A percentile compares a stretch with the other conserved stretches of the same genome.
Conservation (phyloP, 106 monocot species). For the Alisma plantagoaquatica region DNA sequence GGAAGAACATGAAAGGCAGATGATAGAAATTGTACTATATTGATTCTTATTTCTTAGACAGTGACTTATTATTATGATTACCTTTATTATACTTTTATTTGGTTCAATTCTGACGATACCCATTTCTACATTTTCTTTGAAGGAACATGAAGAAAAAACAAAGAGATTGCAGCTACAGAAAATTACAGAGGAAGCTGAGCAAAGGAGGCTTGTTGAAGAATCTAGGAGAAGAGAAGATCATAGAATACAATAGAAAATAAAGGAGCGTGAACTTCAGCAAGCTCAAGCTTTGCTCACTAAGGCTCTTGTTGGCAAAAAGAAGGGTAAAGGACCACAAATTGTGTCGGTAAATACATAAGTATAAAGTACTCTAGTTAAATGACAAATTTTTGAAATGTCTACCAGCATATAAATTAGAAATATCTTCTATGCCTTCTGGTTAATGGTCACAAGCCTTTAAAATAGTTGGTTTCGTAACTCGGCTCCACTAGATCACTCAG, state of each 20-base stretch:
- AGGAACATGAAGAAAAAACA: conserved; percentile 92
- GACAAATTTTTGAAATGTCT: too few species aligned
- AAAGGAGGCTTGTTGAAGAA: conserved; percentile 66
- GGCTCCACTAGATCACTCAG: too few species aligned
- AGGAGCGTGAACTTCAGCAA: conserved; percentile 61
- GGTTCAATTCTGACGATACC: too few species aligned
- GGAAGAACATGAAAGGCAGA: conserved; percentile 93
- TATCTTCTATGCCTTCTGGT: too few species aligned
- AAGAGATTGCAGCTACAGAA: conserved; percentile 74
- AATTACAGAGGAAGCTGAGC: conserved; percentile 83
- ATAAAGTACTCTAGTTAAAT: too few species aligned
- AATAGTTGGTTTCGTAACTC: too few species aligned
- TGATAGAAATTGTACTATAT: conserved; percentile 73
- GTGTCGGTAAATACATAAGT: conserved; percentile 86
- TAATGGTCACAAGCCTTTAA: too few species aligned
- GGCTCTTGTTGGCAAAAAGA: conserved; percentile 44
- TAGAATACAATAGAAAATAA: conserved; percentile 73
- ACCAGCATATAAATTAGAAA: too few species aligned
- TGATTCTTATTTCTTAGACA: too few species aligned
- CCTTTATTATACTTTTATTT: too few species aligned
- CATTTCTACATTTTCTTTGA: too few species aligned
- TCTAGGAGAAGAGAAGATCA: conserved; percentile 53
- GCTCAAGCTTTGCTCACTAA: conserved; percentile 57
- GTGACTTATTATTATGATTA: too few species aligned
- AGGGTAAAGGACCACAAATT: conserved; percentile 53